Evolutionary conservation across 2,329 filamentous ascomycete species (phyloP).

Genomic region (Ramularia collo-cygni): DNA sequence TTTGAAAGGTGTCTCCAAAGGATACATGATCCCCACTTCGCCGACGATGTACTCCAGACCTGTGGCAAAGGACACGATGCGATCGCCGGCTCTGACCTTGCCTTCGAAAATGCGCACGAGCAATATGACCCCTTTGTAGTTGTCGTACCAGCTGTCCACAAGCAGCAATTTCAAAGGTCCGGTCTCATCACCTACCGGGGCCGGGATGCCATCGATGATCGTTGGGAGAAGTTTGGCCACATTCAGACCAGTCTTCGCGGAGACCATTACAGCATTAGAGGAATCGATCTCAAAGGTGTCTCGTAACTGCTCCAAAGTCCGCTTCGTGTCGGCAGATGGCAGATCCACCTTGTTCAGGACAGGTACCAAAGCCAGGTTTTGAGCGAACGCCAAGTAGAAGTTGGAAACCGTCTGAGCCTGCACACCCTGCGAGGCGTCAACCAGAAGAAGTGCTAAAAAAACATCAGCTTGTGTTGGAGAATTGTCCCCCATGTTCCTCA

Average conservation of each 20-base stretch:
- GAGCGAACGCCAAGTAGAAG: slow-evolving; percentile 93
- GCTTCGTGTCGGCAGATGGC: slow-evolving; percentile 75
- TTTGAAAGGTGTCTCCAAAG: slow-evolving; percentile 69
- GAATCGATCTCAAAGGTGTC: slow-evolving; percentile 82
- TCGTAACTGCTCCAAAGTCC: slow-evolving; percentile 79
- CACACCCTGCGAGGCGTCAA: slow-evolving; percentile 93
- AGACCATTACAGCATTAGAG: slow-evolving; percentile 67
- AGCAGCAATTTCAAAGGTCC: slow-evolving; percentile 77
- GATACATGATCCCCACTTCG: slow-evolving; percentile 95
- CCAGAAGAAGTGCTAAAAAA: slow-evolving; percentile 80
- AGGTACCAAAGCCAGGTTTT: slow-evolving; percentile 78
- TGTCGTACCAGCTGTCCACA: slow-evolving; percentile 98
- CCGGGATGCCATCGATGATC: slow-evolving; percentile 78
- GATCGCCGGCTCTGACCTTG: slow-evolving; percentile 71
- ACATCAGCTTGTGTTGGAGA: slow-evolving; percentile 55
- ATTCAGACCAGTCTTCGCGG: slow-evolving; percentile 89
- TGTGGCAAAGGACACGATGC: slow-evolving; percentile 81
- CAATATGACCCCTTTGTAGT: slow-evolving; percentile 86
- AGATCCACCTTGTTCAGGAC: slow-evolving; percentile 97
- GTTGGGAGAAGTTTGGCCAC: slow-evolving; percentile 75
- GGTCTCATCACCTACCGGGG: slow-evolving; percentile 64
- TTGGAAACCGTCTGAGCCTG: slow-evolving; percentile 98
- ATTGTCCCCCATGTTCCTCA: slow-evolving; percentile 58
- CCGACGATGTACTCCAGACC: slow-evolving; percentile 86
- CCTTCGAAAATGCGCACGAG: slow-evolving; percentile 90